Evolutionary conservation across 2,329 filamentous ascomycete species (phyloP).

Genomic region (Fusarium anthophilum): DNA sequence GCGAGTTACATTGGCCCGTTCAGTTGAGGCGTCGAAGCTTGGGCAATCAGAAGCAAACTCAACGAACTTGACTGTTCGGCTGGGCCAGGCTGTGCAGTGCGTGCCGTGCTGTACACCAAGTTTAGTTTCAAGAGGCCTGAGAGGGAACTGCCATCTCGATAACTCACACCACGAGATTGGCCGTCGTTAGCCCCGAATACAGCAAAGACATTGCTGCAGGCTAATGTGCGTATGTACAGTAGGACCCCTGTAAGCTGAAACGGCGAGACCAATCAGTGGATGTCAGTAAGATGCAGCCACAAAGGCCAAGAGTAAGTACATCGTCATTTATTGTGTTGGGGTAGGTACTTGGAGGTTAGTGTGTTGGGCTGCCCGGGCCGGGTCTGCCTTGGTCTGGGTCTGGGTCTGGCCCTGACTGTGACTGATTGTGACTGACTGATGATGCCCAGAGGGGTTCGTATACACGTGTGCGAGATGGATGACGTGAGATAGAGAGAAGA

Average conservation of each 20-base stretch:
- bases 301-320: background rate
- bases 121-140: background rate
- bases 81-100: background rate
- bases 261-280: constrained; percentile 4
- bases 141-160: background rate
- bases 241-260: constrained; percentile 21
- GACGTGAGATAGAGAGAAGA: constrained; percentile 10
- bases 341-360: background rate
- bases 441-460: background rate
- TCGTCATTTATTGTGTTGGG: background rate
- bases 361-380: background rate
- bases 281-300: constrained; percentile 2
- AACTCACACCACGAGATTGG: background rate
- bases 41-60: background rate
- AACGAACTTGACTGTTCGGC: background rate
- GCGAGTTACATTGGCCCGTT: constrained; percentile 8
- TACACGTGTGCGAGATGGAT: background rate
- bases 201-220: background rate
- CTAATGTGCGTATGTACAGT: background rate
- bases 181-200: background rate
- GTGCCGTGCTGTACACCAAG: background rate
- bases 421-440: background rate
- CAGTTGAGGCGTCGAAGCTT: constrained; percentile 21
- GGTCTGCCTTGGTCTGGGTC: background rate
- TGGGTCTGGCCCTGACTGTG: background rate